phyloP scores from a whole-genome alignment of 352 stramenopile species.

The Peronospora belbahrii region DNA sequence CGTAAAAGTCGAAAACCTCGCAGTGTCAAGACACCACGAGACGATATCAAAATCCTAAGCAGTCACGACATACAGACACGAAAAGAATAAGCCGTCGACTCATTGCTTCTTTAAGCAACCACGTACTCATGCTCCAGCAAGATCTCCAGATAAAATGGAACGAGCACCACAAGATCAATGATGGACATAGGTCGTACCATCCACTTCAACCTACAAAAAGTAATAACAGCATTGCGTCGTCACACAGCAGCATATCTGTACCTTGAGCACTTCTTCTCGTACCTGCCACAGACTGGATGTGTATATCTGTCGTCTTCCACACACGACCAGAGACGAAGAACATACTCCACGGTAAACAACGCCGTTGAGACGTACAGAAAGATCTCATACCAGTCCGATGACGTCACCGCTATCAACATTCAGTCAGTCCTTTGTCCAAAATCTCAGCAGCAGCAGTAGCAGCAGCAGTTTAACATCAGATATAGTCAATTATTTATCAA shows the following conservation, averaged over 20 bases:
- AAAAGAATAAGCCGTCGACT: neutral
- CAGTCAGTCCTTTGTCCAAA: slow-evolving; percentile 1
- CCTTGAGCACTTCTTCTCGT: neutral
- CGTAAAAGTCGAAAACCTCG: slow-evolving; percentile 62
- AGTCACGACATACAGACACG: neutral
- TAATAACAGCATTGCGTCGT: neutral
- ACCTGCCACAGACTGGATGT: slow-evolving; percentile 50
- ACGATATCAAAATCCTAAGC: slow-evolving; percentile 29
- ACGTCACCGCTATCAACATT: slow-evolving; percentile 22
- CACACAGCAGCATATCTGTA: neutral
- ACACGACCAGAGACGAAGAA: slow-evolving; percentile 72
- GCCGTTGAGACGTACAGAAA: slow-evolving; percentile 72
- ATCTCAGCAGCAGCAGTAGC: neutral
- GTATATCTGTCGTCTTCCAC: slow-evolving; percentile 64
- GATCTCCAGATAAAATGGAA: slow-evolving; percentile 83
- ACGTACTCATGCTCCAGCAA: slow-evolving; percentile 52
- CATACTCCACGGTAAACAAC: slow-evolving; percentile 72
- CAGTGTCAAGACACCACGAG: slow-evolving; percentile 54
- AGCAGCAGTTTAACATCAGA: neutral
- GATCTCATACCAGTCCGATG: slow-evolving; percentile 56
- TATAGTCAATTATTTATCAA: too few relatives aligned
- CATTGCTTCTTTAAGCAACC: neutral
- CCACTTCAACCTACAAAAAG: slow-evolving; percentile 49
- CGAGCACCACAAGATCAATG: slow-evolving; percentile 66
- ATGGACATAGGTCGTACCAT: slow-evolving; percentile 74